phyloP scores from a whole-genome alignment of 2,329 filamentous ascomycete genomes.

The Diplodia sapinea region DNA sequence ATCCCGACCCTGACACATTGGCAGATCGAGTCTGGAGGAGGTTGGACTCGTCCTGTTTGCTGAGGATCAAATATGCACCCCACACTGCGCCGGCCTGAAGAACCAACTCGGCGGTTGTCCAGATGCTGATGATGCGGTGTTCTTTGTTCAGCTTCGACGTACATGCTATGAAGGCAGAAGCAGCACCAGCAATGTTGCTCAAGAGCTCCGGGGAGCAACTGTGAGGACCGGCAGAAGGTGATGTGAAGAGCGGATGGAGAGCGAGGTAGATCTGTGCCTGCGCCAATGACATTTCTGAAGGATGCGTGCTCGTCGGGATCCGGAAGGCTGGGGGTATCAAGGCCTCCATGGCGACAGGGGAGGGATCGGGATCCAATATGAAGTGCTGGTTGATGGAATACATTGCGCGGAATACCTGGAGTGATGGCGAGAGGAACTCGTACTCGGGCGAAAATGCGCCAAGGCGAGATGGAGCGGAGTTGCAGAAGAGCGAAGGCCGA shows the following conservation, averaged over 20 bases:
- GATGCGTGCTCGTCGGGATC: background rate
- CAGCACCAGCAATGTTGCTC: slow-evolving; percentile 16
- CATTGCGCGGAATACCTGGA: slow-evolving; percentile 1
- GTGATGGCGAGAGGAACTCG: background rate
- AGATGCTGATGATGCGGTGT: slow-evolving; percentile 21
- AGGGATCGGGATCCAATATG: background rate
- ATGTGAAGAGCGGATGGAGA: slow-evolving; percentile 21
- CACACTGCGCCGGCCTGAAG: slow-evolving; percentile 32
- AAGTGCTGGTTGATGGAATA: slow-evolving; percentile 25
- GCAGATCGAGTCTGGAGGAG: background rate
- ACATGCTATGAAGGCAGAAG: slow-evolving; percentile 5
- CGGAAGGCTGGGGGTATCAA: slow-evolving; percentile 8
- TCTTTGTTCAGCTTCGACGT: slow-evolving; percentile 24
- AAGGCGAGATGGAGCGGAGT: slow-evolving; percentile 13
- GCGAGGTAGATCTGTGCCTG: slow-evolving; percentile 26
- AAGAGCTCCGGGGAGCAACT: slow-evolving; percentile 14
- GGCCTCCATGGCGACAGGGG: background rate
- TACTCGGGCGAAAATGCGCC: slow-evolving; percentile 8
- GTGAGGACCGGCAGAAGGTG: slow-evolving; percentile 8
- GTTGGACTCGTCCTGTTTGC: slow-evolving; percentile 20
- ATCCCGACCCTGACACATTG: background rate
- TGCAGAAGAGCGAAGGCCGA: slow-evolving; percentile 25
- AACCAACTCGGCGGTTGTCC: slow-evolving; percentile 16
- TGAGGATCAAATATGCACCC: slow-evolving; percentile 26
- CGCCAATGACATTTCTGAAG: slow-evolving; percentile 9